These are phyloP conservation scores for carrot (Daucus carota) DNA, from an alignment of 129 eudicot genomes.

Conservation along the genomic window DH1_v3.0 NC_030381.2:20730501-20731000, in stretches of 20 bases:
- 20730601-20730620: constrained; percentile 53
- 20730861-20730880: background rate
- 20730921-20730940: constrained; percentile 98
- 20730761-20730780: constrained; percentile 76
- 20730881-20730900: background rate
- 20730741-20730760: constrained; percentile 85
- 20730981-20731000: constrained; percentile 93
- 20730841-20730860: constrained; percentile 18
- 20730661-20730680: constrained; percentile 4
- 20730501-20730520: constrained; percentile 93
- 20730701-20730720: constrained; percentile 94
- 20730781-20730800: constrained; percentile 90
- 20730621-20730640: background rate
- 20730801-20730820: constrained; percentile 66
- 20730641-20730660: background rate
- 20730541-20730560: constrained; percentile 98
- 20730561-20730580: constrained; percentile 97
- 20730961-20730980: constrained; percentile 92
- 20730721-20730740: constrained; percentile 84
- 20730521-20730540: constrained; percentile 99
- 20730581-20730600: constrained; percentile 88
- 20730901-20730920: constrained; percentile 33
- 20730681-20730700: constrained; percentile 86
- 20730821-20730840: constrained; percentile 68
- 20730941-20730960: constrained; percentile 94